Evolutionary conservation across 495 filamentous ascomycete species (phyloP), one percentile per base, ranked within the genome.

Genomic region (Lepidopterella palustris): DNA sequence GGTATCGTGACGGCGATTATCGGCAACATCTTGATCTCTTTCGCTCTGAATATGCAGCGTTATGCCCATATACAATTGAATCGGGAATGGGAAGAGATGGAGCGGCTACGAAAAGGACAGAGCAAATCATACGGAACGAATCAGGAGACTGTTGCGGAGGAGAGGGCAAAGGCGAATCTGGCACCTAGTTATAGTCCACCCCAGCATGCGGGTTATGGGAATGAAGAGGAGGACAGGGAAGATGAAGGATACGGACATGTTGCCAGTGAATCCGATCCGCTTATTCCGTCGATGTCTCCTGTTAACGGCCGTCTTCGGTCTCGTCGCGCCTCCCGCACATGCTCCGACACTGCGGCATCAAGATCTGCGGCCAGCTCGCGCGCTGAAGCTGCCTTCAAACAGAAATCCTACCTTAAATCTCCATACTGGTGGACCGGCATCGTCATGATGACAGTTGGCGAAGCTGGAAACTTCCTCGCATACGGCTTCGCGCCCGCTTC

Each of bases 401-500:
- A 74, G 35, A 81, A 85, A 61, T 82, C 78, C n/a, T 97, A 97
- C 72, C 80, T 98, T 42, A 83, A 83, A 49, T 95, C 90, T 10
- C 91, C 90, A 4, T 96, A 92, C 66, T 98, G 93, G 93, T 97
- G 93, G 93, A 74, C 81, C 51, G 93, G 93, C 9, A 90, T 97
- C 54, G 77, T 89, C 3, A 78, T 98, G 55, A 97, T 97, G 85
- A 87, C 82, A 5, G 73, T 95, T n/a, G 93, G 93, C 13, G 93
- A 98, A 75, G 84, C 84, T 59, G 93, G 93, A 21, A 98, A 98
- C 71, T 98, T 98, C 71, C 79, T 98, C 55, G 93, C 93, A 3
- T 98, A 98, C 70, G 93, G 93, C 10, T 98, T 98, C 70, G 93
- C 93, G n/a, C 92, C 93, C 18, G 93, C 93, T 2, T 97, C 92